Conservation (phyloP, 202 grass and related monocot species). For the Schoenoplectus triqueter region DNA sequence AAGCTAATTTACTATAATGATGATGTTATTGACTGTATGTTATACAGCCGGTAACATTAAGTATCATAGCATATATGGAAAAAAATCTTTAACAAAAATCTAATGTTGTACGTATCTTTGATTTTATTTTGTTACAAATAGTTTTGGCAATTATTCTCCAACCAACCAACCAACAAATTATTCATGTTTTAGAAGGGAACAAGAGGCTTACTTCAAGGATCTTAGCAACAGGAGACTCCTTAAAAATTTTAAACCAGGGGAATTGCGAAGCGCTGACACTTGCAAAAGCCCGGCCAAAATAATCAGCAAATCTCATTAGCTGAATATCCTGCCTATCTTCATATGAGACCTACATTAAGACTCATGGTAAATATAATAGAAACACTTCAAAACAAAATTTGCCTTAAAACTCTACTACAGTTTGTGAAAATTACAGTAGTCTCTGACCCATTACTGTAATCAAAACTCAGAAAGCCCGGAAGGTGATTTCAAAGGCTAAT, state of each 20-base stretch:
- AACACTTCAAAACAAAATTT: slow-evolving; percentile 23
- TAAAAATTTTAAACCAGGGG: slow-evolving; percentile 93
- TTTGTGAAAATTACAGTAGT: slow-evolving; percentile 21
- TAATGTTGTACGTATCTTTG: not conserved
- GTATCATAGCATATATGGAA: not conserved
- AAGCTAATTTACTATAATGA: not conserved
- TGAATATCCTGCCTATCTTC: slow-evolving; percentile 88
- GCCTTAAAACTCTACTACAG: slow-evolving; percentile 18
- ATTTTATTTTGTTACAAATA: not conserved
- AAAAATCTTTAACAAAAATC: slow-evolving; percentile 7
- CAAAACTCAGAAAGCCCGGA: not conserved
- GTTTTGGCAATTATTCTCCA: not conserved
- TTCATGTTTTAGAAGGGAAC: not conserved
- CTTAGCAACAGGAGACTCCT: slow-evolving; percentile 78
- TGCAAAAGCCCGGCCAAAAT: slow-evolving; percentile 74
- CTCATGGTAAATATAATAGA: not conserved
- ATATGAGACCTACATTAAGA: slow-evolving; percentile 64
- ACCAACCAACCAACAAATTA: not conserved
- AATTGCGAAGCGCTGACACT: slow-evolving; percentile 71
- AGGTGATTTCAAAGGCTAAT: not conserved
- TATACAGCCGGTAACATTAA: not conserved
- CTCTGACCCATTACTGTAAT: not conserved
- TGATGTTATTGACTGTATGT: not conserved
- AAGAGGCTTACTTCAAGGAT: slow-evolving; percentile 72
- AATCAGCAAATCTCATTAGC: slow-evolving; percentile 97